Evolutionary conservation across 768 basidiomycete genomes (phyloP).

Genomic region (Serendipita sp.): DNA sequence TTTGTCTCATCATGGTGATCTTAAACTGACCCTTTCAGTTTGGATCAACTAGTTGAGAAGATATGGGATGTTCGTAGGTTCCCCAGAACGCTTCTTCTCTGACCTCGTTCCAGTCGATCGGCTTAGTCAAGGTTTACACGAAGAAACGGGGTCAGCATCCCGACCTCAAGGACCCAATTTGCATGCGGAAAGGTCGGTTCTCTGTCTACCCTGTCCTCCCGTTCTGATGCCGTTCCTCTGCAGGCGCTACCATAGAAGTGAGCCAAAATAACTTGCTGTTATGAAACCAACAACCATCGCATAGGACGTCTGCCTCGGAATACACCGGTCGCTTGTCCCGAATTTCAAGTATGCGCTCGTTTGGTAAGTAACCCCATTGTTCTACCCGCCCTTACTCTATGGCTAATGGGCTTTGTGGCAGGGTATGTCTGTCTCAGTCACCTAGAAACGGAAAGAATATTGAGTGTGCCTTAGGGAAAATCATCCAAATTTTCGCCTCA

Average conservation of each 20-base stretch:
- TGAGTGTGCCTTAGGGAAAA: slow-evolving; percentile 45
- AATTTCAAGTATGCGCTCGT: slow-evolving; percentile 93
- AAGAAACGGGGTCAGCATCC: slow-evolving; percentile 94
- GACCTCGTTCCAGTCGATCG: slow-evolving; percentile 51
- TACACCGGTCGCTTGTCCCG: slow-evolving; percentile 73
- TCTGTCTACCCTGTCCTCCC: not conserved
- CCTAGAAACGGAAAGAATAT: not conserved
- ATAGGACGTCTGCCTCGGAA: slow-evolving; percentile 78
- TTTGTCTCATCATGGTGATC: not conserved
- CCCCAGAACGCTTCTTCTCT: not conserved
- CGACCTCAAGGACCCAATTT: slow-evolving; percentile 77
- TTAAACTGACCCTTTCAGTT: not conserved
- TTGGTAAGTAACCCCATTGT: slow-evolving; percentile 35
- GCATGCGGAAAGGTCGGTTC: slow-evolving; percentile 20
- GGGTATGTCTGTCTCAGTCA: not conserved
- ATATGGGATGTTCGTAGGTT: slow-evolving; percentile 24
- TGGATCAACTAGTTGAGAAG: slow-evolving; percentile 26
- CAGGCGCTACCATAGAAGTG: slow-evolving; percentile 86
- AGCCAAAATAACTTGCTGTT: not conserved
- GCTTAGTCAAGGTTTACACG: slow-evolving; percentile 82
- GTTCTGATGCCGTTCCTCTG: not conserved
- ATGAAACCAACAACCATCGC: slow-evolving; percentile 5
- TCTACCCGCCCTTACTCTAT: not conserved
- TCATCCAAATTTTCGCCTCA: slow-evolving; percentile 89
- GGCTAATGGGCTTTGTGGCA: not conserved